Evolutionary conservation across 257 asterid species (phyloP).

Genomic region (Solanum pennellii): DNA sequence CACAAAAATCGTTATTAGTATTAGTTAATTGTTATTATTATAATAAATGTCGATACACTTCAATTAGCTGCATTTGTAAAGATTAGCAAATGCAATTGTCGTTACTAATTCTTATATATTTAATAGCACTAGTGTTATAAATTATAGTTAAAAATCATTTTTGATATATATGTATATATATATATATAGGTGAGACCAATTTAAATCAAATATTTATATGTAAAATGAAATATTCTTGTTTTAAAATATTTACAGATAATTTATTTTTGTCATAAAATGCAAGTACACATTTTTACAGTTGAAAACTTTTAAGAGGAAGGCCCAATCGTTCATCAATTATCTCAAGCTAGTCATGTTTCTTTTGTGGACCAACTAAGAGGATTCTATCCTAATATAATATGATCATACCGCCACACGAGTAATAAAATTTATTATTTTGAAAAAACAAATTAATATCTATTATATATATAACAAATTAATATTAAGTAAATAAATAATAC

Average conservation of each 20-base stretch:
- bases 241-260: not conserved
- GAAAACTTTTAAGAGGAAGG: not conserved
- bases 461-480: too few relatives aligned
- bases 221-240: not conserved
- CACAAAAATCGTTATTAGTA: too few relatives aligned
- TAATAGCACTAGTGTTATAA: too few relatives aligned
- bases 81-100: too few relatives aligned
- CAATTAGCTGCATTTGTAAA: too few relatives aligned
- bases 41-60: too few relatives aligned
- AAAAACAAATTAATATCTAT: too few relatives aligned
- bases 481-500: too few relatives aligned
- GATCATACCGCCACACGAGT: not conserved
- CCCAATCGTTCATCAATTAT: not conserved
- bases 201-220: not conserved
- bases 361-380: not conserved
- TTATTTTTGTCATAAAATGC: not conserved
- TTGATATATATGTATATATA: too few relatives aligned
- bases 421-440: too few relatives aligned
- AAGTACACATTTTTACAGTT: not conserved
- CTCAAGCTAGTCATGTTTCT: not conserved
- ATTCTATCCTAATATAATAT: not conserved
- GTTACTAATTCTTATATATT: too few relatives aligned
- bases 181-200: not conserved
- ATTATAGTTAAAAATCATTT: not conserved
- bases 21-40: too few relatives aligned